Evolutionary conservation across 169 alveolate genomes (phyloP).

Genomic region (Plasmodium cynomolgi): DNA sequence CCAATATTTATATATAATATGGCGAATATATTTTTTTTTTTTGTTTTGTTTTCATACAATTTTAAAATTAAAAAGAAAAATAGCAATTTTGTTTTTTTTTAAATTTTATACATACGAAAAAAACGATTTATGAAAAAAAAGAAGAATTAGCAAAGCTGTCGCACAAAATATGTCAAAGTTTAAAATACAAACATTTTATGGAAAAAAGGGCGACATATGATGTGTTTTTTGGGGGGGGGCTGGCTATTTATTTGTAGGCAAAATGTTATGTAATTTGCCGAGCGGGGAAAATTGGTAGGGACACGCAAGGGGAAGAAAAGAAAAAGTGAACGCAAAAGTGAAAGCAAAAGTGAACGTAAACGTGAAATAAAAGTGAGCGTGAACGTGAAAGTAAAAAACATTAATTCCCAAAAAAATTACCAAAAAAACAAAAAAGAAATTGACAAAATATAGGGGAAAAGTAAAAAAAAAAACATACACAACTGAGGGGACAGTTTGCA

Average conservation of each 20-base stretch:
- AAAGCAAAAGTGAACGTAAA: background rate
- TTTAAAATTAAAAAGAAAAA: background rate
- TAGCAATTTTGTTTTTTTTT: background rate
- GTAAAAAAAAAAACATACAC: background rate
- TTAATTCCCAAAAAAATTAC: background rate
- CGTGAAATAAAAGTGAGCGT: background rate
- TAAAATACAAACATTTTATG: constrained; percentile 7
- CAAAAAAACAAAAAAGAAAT: background rate
- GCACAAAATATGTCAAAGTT: background rate
- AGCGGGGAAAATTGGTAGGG: background rate
- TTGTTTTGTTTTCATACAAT: background rate
- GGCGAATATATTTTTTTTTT: background rate
- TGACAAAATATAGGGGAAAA: background rate
- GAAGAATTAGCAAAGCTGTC: background rate
- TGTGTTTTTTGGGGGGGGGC: background rate
- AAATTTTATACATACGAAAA: background rate
- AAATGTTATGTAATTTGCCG: background rate
- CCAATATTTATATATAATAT: background rate
- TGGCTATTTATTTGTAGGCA: background rate
- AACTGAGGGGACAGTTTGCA: background rate
- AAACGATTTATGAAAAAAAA: background rate
- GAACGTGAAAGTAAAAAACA: background rate
- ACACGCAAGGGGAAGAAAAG: background rate
- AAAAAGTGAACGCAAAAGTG: background rate
- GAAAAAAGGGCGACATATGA: background rate